Percentiles rank a stretch among this genome's conserved stretches.
Evolutionary conservation across 495 filamentous ascomycete genomes (phyloP).

Genomic region (Pyrenula massariospora): DNA sequence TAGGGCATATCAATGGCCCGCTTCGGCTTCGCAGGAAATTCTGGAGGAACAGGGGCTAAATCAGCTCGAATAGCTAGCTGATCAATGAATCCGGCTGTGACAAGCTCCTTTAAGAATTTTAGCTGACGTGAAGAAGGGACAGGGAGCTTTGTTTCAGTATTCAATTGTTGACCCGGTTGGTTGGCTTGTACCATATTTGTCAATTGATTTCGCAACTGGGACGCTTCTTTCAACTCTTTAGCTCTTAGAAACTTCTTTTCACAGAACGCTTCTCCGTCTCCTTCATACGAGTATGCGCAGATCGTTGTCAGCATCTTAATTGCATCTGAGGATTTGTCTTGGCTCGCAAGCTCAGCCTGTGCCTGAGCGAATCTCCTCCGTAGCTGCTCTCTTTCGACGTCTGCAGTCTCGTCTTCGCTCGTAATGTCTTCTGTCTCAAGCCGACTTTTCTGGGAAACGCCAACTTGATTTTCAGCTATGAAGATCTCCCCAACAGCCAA

Average conservation of each 20-base stretch:
- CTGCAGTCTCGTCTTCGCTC: slow-evolving; percentile 54
- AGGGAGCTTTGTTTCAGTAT: slow-evolving; percentile 50
- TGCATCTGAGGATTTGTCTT: slow-evolving; percentile 75
- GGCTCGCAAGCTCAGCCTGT: slow-evolving; percentile 67
- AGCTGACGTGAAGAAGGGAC: slow-evolving; percentile 61
- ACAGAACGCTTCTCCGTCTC: slow-evolving; percentile 61
- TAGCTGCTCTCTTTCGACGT: slow-evolving; percentile 50
- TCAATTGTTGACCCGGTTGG: slow-evolving; percentile 50
- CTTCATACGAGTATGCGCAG: slow-evolving; percentile 67
- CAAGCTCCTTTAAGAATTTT: slow-evolving; percentile 77
- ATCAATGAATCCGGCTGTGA: slow-evolving; percentile 88
- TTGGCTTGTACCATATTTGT: slow-evolving; percentile 66
- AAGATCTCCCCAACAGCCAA: slow-evolving; percentile 83
- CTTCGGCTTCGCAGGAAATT: slow-evolving; percentile 56
- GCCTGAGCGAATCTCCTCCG: slow-evolving; percentile 61
- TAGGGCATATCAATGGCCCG: slow-evolving; percentile 86
- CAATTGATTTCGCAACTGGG: slow-evolving; percentile 72
- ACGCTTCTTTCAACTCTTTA: slow-evolving; percentile 78
- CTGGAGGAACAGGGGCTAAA: slow-evolving; percentile 61
- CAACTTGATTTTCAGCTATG: slow-evolving; percentile 70
- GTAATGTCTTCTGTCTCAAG: slow-evolving; percentile 37
- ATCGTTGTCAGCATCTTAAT: slow-evolving; percentile 82
- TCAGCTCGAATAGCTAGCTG: slow-evolving; percentile 91
- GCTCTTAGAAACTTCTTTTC: slow-evolving; percentile 67
- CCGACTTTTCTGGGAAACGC: slow-evolving; percentile 32